Evolutionary conservation across 306 rosid species (phyloP).

Genomic region (Mimosa pudica): DNA sequence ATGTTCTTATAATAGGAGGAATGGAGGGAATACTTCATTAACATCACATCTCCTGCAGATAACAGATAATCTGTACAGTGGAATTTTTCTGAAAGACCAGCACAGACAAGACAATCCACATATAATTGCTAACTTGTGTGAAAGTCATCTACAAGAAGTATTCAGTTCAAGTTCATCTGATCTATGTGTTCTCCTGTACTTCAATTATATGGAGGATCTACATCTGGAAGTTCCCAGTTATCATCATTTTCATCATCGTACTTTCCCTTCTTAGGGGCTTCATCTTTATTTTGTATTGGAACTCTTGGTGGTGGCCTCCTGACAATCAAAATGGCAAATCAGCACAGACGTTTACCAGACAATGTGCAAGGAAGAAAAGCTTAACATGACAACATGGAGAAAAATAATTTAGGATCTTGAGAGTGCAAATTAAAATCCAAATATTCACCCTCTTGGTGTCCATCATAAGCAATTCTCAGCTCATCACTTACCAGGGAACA

Average conservation of each 20-base stretch:
- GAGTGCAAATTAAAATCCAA: background rate
- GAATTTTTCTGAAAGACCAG: background rate
- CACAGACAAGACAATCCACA: background rate
- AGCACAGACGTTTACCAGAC: slow-evolving; percentile 20
- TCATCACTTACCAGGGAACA: background rate
- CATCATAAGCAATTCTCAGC: background rate
- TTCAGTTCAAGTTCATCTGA: background rate
- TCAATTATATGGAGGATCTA: slow-evolving; percentile 39
- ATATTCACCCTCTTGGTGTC: background rate
- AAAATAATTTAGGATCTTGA: background rate
- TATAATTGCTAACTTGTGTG: background rate
- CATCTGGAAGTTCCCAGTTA: slow-evolving; percentile 42
- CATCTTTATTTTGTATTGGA: slow-evolving; percentile 4
- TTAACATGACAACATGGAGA: background rate
- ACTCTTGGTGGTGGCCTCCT: slow-evolving; percentile 32
- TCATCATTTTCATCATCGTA: slow-evolving; percentile 30
- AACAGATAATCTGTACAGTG: background rate
- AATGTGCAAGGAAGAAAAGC: background rate
- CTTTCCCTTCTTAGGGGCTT: slow-evolving; percentile 11
- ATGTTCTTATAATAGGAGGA: no score
- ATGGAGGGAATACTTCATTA: background rate
- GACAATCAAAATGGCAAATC: slow-evolving; percentile 34
- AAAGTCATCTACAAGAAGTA: slow-evolving; percentile 6
- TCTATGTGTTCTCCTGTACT: slow-evolving; percentile 2
- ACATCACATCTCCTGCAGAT: background rate